These are phyloP conservation scores for Fraxinus greggii DNA, from an alignment of 305 asterid genomes.

Conservation along the genomic window DNA sequence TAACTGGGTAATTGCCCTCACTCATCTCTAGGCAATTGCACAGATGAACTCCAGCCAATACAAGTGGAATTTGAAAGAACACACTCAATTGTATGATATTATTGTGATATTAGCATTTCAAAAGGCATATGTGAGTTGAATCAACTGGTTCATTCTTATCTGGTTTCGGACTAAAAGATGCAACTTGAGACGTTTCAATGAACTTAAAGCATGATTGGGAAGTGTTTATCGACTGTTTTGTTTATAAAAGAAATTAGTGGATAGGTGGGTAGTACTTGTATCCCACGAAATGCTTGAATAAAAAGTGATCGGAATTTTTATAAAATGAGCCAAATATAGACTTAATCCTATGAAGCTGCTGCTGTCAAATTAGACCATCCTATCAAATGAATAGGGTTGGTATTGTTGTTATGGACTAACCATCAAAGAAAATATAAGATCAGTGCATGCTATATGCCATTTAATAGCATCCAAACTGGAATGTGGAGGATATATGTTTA, in stretches of 20 bases:
- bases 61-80: background rate
- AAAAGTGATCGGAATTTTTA: too few relatives aligned
- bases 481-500: background rate
- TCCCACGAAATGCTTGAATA: background rate
- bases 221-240: background rate
- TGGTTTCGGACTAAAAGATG: background rate
- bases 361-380: background rate
- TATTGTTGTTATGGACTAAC: background rate
- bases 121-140: background rate
- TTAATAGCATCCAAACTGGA: background rate
- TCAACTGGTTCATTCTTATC: background rate
- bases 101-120: background rate
- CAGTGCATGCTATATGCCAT: background rate
- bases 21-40: background rate
- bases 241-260: background rate
- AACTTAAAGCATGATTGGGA: background rate
- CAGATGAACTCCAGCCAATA: background rate
- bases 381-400: background rate
- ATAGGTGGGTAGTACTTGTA: background rate
- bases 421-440: background rate
- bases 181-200: background rate
- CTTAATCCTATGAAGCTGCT: background rate
- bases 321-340: background rate
- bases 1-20: background rate
- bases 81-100: background rate